Percentiles rank a stretch among this genome's conserved stretches.
These are phyloP conservation scores for Rubia balearica DNA, from an alignment of 305 asterid species.

Conservation along the genomic window DNA sequence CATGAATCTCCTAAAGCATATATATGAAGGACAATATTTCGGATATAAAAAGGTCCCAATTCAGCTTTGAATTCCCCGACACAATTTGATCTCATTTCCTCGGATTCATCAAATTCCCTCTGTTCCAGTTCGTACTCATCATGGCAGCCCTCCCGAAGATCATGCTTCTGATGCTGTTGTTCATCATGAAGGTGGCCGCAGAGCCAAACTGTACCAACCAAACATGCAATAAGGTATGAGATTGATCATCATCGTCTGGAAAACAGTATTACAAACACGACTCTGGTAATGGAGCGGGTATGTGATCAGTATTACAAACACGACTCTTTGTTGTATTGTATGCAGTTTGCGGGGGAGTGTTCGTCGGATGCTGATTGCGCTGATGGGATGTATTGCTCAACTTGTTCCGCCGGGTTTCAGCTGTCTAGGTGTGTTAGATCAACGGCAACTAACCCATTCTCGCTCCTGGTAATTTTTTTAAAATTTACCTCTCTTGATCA, in stretches of 20 bases:
- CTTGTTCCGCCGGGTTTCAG: slow-evolving; percentile 39
- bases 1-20: background rate
- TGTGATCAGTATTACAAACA: no score
- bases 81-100: background rate
- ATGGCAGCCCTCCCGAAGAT: slow-evolving; percentile 25
- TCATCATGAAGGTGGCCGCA: slow-evolving; percentile 13
- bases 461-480: slow-evolving; percentile 31
- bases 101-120: background rate
- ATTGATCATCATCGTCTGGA: no score
- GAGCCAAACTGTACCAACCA: slow-evolving; percentile 31
- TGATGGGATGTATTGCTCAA: slow-evolving; percentile 48
- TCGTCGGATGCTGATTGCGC: slow-evolving; percentile 46
- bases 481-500: background rate
- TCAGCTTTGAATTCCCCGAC: background rate
- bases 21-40: background rate
- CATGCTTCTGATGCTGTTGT: slow-evolving; percentile 5
- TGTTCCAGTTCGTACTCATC: background rate
- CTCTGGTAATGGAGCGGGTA: no score
- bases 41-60: background rate
- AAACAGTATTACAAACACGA: no score
- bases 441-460: slow-evolving; percentile 48
- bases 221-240: slow-evolving; percentile 21
- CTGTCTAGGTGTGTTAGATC: slow-evolving; percentile 59
- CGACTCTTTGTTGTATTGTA: no score
- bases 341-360: slow-evolving; percentile 44